phyloP scores from a whole-genome alignment of 2,329 filamentous ascomycete species.

The Pyrenochaeta sp. region DNA sequence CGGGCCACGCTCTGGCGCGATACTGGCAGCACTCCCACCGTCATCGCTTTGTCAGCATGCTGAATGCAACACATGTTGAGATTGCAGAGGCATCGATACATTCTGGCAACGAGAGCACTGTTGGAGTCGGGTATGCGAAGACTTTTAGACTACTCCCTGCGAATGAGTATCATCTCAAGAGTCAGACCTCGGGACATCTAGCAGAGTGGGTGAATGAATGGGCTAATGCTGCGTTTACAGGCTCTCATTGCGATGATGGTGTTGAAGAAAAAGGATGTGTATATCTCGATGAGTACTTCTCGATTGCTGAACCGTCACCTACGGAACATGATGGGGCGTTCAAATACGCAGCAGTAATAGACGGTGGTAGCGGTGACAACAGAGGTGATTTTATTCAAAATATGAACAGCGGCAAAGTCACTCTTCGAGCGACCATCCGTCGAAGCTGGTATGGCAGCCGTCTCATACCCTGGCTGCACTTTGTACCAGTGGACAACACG shows the following conservation, averaged over 20 bases:
- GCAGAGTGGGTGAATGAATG: constrained; percentile 50
- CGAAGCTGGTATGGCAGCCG: constrained; percentile 78
- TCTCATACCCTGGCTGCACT: constrained; percentile 80
- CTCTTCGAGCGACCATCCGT: constrained; percentile 80
- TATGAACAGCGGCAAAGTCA: constrained; percentile 74
- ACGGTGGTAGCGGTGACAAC: constrained; percentile 58
- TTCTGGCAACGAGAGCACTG: constrained; percentile 18
- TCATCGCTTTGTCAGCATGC: constrained; percentile 77
- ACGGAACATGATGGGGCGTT: constrained; percentile 5
- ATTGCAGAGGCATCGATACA: constrained; percentile 54
- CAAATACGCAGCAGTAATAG: constrained; percentile 70
- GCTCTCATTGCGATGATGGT: constrained; percentile 53
- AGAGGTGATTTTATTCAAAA: constrained; percentile 32
- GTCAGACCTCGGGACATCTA: constrained; percentile 24
- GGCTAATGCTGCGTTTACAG: constrained; percentile 52
- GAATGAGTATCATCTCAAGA: constrained; percentile 25
- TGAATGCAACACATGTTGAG: constrained; percentile 67
- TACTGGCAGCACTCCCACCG: constrained; percentile 79
- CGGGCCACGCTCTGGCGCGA: constrained; percentile 53
- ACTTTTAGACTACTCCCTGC: constrained; percentile 52
- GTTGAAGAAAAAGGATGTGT: constrained; percentile 51
- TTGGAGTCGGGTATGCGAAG: constrained; percentile 37
- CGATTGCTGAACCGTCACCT: neutral
- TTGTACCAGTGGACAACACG: constrained; percentile 79
- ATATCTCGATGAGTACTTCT: constrained; percentile 55